A percentile compares a stretch with the other conserved stretches of the same genome.
phyloP scores from a whole-genome alignment of 345 rosid species.

The Citrus mangshanensis region DNA sequence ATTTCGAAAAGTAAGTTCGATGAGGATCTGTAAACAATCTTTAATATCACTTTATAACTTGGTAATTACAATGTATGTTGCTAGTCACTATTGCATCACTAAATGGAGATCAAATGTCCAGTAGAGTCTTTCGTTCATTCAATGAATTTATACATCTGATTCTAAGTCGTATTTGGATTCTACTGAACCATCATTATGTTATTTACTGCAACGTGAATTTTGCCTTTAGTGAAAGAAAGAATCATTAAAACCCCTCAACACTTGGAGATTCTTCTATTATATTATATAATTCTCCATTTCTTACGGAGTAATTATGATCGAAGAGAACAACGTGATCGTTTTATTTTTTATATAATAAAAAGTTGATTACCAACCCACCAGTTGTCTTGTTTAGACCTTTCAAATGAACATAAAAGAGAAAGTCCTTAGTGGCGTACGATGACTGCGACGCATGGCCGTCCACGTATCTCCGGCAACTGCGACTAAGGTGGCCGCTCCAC shows the following conservation, averaged over 20 bases:
- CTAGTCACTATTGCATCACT: background rate
- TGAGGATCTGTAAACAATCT: no score
- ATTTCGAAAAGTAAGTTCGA: no score
- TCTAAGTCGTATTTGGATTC: background rate
- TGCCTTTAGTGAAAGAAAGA: background rate
- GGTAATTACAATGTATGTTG: background rate
- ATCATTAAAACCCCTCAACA: background rate
- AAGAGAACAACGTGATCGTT: background rate
- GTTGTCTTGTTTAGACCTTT: background rate
- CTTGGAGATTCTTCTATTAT: conserved; percentile 15
- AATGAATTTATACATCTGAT: background rate
- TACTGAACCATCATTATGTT: background rate
- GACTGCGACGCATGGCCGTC: background rate
- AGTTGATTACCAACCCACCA: background rate
- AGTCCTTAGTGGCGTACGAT: background rate
- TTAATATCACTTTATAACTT: no score
- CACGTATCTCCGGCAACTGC: background rate
- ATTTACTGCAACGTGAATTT: background rate
- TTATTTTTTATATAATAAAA: background rate
- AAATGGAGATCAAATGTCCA: background rate
- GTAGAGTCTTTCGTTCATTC: background rate
- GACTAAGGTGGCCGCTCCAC: background rate
- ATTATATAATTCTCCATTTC: background rate
- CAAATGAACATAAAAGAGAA: background rate
- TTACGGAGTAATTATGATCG: background rate